Evolutionary conservation across 2,329 filamentous ascomycete genomes (phyloP), one percentile per base, ranked within the genome.

Genomic region (Elsinoe fawcettii): DNA sequence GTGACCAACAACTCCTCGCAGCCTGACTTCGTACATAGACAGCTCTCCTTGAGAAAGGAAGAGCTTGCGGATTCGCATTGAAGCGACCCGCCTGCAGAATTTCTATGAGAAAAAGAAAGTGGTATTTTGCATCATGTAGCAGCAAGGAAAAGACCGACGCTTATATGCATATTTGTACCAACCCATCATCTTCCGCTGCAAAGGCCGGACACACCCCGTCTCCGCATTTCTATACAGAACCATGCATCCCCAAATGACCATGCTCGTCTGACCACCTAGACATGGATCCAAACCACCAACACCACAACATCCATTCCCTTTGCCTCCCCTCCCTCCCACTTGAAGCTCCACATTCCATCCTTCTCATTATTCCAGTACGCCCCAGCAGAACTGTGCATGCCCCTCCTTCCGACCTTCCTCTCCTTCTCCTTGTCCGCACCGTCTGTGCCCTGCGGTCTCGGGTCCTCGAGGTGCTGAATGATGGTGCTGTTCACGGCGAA

Each of bases 401-500:
- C 93, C 63, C 92, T 83, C 63, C 91, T 84, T 57, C 90, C 92
- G 58, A 87, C 86, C 69, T 67, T 70, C 54, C 41, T 58, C n/a
- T 43, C 57, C 11, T 44, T 58, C n/a, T 43, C 57, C 11, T 44
- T 32, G 3, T 44, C 27, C 14, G 51, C 41, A 2, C 47, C 36
- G 18, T 59, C 34, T 73, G 82, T 83, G 74, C 82, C 85, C 53
- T 84, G 75, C 57, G 81, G 76, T 27, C 82, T 81, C 11, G 82
- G 85, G 56, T 86, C 82, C 18, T 86, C 82, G 32, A 92, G 79
- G 76, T 97, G 92, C 77, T 99, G 92, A 65, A 97, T 95, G 69
- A 97, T 96, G 63, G 92, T 97, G 78, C 89, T 95, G 80, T 96
- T 97, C 75, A 95, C 90, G 65, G 90, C 89, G 75, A 92, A 97